Conservation (phyloP, 2,329 filamentous ascomycete genomes). For the Xylaria sp. region DNA sequence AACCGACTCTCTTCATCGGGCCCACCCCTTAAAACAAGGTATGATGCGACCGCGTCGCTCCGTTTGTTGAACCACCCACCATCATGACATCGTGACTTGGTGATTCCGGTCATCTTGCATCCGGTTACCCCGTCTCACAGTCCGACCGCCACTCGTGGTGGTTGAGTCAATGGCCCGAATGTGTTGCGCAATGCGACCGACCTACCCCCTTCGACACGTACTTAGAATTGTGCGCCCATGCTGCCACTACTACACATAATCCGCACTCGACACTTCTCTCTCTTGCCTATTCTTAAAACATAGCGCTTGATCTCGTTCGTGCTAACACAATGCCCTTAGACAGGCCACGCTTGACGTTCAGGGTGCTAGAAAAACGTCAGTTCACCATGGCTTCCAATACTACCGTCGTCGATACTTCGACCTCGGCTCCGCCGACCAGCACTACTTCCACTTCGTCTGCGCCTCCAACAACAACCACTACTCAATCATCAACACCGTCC, state of each 20-base stretch:
- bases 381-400: slow-evolving; percentile 41
- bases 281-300: neutral
- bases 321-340: slow-evolving; percentile 44
- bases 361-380: slow-evolving; percentile 27
- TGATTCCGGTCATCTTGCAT: slow-evolving; percentile 3
- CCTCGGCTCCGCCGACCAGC: slow-evolving; percentile 20
- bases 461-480: slow-evolving; percentile 6
- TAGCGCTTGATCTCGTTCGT: slow-evolving; percentile 8
- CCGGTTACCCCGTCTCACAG: slow-evolving; percentile 9
- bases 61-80: neutral
- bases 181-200: neutral
- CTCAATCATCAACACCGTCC: slow-evolving; percentile 22
- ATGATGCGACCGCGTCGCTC: slow-evolving; percentile 11
- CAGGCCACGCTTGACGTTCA: slow-evolving; percentile 38
- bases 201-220: neutral
- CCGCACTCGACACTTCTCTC: neutral
- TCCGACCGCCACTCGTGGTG: neutral
- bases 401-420: slow-evolving; percentile 12
- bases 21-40: slow-evolving; percentile 20
- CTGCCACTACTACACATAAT: neutral
- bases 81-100: neutral
- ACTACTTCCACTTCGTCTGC: slow-evolving; percentile 13
- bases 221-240: neutral
- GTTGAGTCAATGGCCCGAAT: neutral
- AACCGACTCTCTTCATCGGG: slow-evolving; percentile 10